Percentiles rank a stretch among this genome's conserved stretches.
Conservation (phyloP, 371 early-diverging fungal genomes). For the Mortierella sp. region DNA sequence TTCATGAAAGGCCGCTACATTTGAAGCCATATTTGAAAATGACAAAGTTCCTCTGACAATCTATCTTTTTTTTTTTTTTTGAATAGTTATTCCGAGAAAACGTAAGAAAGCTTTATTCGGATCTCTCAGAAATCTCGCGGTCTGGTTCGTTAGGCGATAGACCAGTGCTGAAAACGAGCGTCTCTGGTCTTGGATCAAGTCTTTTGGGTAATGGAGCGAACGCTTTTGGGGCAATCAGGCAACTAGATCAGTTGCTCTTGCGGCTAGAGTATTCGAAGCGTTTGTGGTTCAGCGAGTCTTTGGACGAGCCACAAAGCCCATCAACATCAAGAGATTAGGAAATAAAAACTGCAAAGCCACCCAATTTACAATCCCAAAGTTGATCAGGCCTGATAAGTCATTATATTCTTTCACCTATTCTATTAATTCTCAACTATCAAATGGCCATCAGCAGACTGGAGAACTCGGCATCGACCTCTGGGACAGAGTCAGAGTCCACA, state of each 20-base stretch:
- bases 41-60: neutral
- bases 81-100: slow-evolving; percentile 61
- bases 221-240: slow-evolving; percentile 60
- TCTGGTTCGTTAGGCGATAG: slow-evolving; percentile 43
- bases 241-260: slow-evolving; percentile 71
- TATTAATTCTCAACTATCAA: neutral
- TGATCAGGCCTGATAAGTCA: no score
- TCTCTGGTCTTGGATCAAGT: slow-evolving; percentile 42
- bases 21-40: neutral
- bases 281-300: slow-evolving; percentile 23
- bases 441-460: slow-evolving; percentile 46
- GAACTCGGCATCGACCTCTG: slow-evolving; percentile 24
- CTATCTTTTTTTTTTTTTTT: slow-evolving; percentile 5
- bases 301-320: no score
- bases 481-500: slow-evolving; percentile 35
- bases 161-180: slow-evolving; percentile 28
- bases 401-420: neutral
- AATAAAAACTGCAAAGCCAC: neutral
- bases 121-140: slow-evolving; percentile 58
- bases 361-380: no score
- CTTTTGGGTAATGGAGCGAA: slow-evolving; percentile 33
- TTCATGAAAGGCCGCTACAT: neutral
- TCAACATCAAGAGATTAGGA: no score
- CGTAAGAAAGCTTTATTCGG: slow-evolving; percentile 67
- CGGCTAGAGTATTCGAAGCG: slow-evolving; percentile 77